Conservation (phyloP, 306 rosid genomes). For the Fagus crenata region DNA sequence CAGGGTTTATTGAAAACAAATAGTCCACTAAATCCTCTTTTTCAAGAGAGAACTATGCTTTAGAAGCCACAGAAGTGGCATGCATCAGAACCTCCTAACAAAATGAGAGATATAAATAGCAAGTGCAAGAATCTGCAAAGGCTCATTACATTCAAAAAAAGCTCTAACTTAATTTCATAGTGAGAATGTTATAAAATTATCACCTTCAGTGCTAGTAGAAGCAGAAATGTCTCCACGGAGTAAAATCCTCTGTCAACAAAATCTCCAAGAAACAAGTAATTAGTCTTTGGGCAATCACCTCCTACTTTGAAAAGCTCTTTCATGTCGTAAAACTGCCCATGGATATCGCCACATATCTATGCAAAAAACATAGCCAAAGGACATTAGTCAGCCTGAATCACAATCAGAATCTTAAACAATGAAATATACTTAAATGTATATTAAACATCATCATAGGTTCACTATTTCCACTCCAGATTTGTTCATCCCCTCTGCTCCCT, state of each 20-base stretch:
- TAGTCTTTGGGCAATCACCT: constrained; percentile 96
- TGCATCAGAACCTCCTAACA: constrained; percentile 12
- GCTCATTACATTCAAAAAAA: constrained; percentile 5
- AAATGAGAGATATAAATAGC: constrained; percentile 9
- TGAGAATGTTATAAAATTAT: constrained; percentile 20
- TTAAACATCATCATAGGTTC: not conserved
- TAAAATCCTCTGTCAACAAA: constrained; percentile 97
- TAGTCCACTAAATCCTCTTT: not conserved
- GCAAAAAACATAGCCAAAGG: constrained; percentile 16
- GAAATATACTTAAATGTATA: not conserved
- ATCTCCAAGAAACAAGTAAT: constrained; percentile 97
- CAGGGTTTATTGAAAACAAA: not conserved
- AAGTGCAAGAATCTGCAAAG: constrained; percentile 6
- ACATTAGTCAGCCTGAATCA: constrained; percentile 16
- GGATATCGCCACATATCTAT: constrained; percentile 98
- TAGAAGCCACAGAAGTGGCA: constrained; percentile 1
- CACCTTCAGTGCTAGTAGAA: constrained; percentile 95
- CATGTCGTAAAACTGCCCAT: constrained; percentile 98
- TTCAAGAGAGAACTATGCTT: not conserved
- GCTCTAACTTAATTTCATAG: not conserved
- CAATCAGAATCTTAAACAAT: constrained; percentile 12
- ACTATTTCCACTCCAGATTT: not conserved
- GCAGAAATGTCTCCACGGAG: constrained; percentile 91
- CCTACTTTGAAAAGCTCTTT: constrained; percentile 99
- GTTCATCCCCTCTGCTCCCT: not conserved